phyloP scores from a whole-genome alignment of 2,329 filamentous ascomycete species.

The Phaeophleospora eucalypticola region DNA sequence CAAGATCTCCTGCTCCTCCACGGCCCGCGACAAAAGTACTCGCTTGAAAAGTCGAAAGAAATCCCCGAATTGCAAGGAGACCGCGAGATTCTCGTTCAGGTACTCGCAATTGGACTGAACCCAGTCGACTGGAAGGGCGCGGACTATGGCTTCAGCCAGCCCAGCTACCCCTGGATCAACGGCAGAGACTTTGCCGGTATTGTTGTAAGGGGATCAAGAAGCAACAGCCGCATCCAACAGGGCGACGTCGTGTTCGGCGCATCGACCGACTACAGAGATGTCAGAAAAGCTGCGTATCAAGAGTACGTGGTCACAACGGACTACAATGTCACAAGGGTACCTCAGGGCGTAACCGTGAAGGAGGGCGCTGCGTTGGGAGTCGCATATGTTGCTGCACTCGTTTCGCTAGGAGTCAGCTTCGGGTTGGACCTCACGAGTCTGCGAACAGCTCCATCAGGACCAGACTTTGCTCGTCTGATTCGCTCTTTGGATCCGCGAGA shows the following conservation, averaged over 20 bases:
- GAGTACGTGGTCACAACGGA: conserved; percentile 62
- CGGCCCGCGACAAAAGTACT: conserved; percentile 34
- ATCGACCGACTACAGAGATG: conserved; percentile 70
- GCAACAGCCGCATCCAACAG: conserved; percentile 48
- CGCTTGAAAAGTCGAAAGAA: conserved; percentile 27
- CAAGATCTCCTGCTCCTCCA: conserved; percentile 35
- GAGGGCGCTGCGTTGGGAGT: conserved; percentile 64
- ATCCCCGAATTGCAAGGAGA: conserved; percentile 33
- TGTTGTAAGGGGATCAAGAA: conserved; percentile 49
- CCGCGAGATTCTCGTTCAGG: conserved; percentile 59
- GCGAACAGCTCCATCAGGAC: conserved; percentile 43
- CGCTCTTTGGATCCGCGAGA: conserved; percentile 42
- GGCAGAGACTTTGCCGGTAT: conserved; percentile 66
- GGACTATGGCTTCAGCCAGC: conserved; percentile 67
- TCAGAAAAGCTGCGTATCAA: conserved; percentile 68
- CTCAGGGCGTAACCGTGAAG: conserved; percentile 49
- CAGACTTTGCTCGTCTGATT: conserved; percentile 55
- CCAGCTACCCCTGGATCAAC: conserved; percentile 63
- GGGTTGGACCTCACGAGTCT: conserved; percentile 60
- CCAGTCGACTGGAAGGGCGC: conserved; percentile 71
- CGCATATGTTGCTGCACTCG: conserved; percentile 64
- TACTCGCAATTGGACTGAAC: conserved; percentile 65
- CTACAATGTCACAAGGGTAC: conserved; percentile 63
- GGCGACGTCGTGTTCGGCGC: conserved; percentile 61
- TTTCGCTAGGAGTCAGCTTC: conserved; percentile 65